Base-by-base conservation (phyloP, 202 grass and related monocot species). In the Carex sylvatica region DNA sequence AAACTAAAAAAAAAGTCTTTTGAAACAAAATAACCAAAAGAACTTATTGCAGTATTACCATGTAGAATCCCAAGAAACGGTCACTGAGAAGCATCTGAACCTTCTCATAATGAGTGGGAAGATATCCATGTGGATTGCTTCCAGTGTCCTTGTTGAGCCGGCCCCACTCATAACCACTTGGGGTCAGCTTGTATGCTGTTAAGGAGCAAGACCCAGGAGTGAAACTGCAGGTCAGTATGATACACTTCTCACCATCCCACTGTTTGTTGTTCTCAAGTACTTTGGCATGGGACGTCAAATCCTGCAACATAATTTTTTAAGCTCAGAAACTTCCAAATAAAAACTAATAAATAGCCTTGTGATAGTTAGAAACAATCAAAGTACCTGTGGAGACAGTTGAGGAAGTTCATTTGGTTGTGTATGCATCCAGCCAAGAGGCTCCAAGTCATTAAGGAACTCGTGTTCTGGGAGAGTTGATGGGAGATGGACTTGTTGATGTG, bases 31-130 rank as follows among this genome's bases (percentile, higher is more conserved):
- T 42, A 22, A 52, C 20, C 11, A 74, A 18, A 30, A 78, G 15
- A 54, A 30, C 16, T 13, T 6, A 63, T 16, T 23, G 20, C 15
- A 9, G 47, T 5, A 68, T 66, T 93, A 98, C 96, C 96, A 98
- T 98, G 68, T 98, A 98, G 88, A 98, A 98, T 44, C 96, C 96
- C 30, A 98, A 84, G 88, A 98, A 98, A 54, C 96, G 91, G 68
- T 95, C 95, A 0, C 95, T 98, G 44, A 98, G 91, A 87, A 98
- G 95, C 95, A 95, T 98, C 90, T 98, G 95, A 55, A 98, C 95
- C 88, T 98, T 98, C 89, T 98, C 95, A 19, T 98, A 98, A 31
- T 98, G 92, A 10, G 92, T 93, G 11, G 95, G 95, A 38, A 98
- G 91, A 52, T 98, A 98, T 19, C 95, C 95, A 79, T 98, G 95